Evolutionary conservation across 352 stramenopile species (phyloP).

Genomic region (Globisporangium spiculum): DNA sequence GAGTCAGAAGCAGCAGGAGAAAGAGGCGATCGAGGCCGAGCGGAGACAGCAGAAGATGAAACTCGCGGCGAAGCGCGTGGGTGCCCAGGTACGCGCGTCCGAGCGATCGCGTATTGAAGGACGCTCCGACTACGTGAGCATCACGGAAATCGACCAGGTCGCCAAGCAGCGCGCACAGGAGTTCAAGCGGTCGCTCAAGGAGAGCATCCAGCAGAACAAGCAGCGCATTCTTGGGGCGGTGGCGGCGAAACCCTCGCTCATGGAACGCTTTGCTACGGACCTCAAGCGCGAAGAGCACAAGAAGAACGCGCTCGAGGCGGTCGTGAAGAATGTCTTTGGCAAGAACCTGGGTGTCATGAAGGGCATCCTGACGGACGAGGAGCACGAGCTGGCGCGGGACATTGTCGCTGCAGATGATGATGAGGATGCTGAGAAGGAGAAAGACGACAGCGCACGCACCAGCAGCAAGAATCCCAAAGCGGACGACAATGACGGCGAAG

Average conservation of each 20-base stretch:
- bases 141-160: constrained; percentile 33
- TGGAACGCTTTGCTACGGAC: constrained; percentile 70
- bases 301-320: constrained; percentile 56
- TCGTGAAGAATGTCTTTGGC: constrained; percentile 76
- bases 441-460: constrained; percentile 1
- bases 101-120: constrained; percentile 39
- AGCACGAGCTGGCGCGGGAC: constrained; percentile 55
- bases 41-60: constrained; percentile 35
- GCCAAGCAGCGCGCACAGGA: constrained; percentile 58
- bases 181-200: constrained; percentile 53
- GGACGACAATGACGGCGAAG: constrained; percentile 10
- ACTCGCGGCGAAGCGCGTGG: constrained; percentile 47
- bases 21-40: constrained; percentile 26
- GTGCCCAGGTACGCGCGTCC: constrained; percentile 47
- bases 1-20: constrained; percentile 36
- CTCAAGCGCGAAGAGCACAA: constrained; percentile 73
- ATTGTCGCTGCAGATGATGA: constrained; percentile 40
- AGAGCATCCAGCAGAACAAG: constrained; percentile 63
- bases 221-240: constrained; percentile 48
- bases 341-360: constrained; percentile 56
- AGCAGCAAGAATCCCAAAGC: constrained; percentile 2
- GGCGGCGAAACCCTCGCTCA: constrained; percentile 54
- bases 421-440: constrained; percentile 11
- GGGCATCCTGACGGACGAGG: constrained; percentile 61
- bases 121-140: constrained; percentile 43